These are phyloP conservation scores for Puya raimondii DNA, from an alignment of 176 grass and related monocot genomes.

Conservation along the genomic window DNA sequence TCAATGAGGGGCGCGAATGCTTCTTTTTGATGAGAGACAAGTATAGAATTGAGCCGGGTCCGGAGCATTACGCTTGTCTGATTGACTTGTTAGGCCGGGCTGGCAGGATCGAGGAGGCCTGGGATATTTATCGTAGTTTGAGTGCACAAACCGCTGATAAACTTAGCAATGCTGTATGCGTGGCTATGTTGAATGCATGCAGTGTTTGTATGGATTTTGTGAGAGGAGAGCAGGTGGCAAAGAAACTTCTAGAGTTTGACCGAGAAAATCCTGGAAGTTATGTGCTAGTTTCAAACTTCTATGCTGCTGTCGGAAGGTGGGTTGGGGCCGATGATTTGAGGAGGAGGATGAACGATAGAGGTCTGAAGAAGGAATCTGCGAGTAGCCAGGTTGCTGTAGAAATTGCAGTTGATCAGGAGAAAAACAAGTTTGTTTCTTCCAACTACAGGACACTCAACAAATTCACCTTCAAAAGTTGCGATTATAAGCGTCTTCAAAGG, in stretches of 20 bases:
- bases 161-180: slow-evolving; percentile 27
- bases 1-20: slow-evolving; percentile 31
- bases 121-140: slow-evolving; percentile 44
- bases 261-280: slow-evolving; percentile 36
- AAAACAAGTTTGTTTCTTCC: neutral
- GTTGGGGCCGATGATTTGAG: slow-evolving; percentile 29
- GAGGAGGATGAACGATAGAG: slow-evolving; percentile 28
- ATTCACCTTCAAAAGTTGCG: too few relatives aligned
- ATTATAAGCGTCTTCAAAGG: too few relatives aligned
- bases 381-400: slow-evolving; percentile 24
- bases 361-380: slow-evolving; percentile 47
- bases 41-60: slow-evolving; percentile 34
- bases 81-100: slow-evolving; percentile 49
- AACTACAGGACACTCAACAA: neutral
- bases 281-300: slow-evolving; percentile 49
- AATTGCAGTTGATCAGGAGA: neutral
- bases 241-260: slow-evolving; percentile 30
- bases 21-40: slow-evolving; percentile 45
- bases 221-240: slow-evolving; percentile 40
- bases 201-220: slow-evolving; percentile 34
- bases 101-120: slow-evolving; percentile 44
- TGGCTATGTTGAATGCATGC: slow-evolving; percentile 50
- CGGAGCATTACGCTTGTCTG: slow-evolving; percentile 46
- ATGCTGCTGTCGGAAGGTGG: slow-evolving; percentile 33
- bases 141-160: slow-evolving; percentile 2